Conservation (phyloP, 2,329 filamentous ascomycete genomes). For the Herpotrichia juniperi region DNA sequence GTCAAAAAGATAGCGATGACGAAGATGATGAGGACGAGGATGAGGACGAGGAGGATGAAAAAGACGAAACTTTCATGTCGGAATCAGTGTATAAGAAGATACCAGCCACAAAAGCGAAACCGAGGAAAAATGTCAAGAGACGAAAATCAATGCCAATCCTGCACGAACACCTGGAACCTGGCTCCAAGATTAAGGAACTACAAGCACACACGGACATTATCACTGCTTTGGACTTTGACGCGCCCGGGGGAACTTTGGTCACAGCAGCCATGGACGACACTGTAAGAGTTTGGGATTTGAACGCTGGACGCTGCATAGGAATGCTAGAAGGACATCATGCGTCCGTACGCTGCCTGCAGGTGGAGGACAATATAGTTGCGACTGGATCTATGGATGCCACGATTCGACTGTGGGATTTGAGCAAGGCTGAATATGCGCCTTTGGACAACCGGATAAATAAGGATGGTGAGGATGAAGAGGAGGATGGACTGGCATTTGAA, state of each 20-base stretch:
- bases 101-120: slow-evolving; percentile 63
- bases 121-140: slow-evolving; percentile 62
- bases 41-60: slow-evolving; percentile 62
- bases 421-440: slow-evolving; percentile 82
- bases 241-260: slow-evolving; percentile 95
- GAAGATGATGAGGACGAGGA: slow-evolving; percentile 61
- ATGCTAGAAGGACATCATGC: slow-evolving; percentile 92
- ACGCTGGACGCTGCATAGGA: slow-evolving; percentile 89
- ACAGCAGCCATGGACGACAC: slow-evolving; percentile 92
- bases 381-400: slow-evolving; percentile 95
- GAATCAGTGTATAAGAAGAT: slow-evolving; percentile 97
- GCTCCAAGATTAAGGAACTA: slow-evolving; percentile 85
- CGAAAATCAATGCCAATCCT: slow-evolving; percentile 91
- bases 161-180: slow-evolving; percentile 93
- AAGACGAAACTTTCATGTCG: slow-evolving; percentile 78
- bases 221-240: slow-evolving; percentile 92
- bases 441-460: slow-evolving; percentile 61
- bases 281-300: slow-evolving; percentile 95
- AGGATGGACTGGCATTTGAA: slow-evolving; percentile 72
- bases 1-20: slow-evolving; percentile 59
- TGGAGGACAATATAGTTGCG: slow-evolving; percentile 93
- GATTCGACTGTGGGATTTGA: slow-evolving; percentile 93
- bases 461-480: slow-evolving; percentile 50
- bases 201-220: slow-evolving; percentile 87
- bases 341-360: slow-evolving; percentile 88